Evolutionary conservation across 1,284 basidiomycete genomes (phyloP).

Genomic region (Flammula alnicola): DNA sequence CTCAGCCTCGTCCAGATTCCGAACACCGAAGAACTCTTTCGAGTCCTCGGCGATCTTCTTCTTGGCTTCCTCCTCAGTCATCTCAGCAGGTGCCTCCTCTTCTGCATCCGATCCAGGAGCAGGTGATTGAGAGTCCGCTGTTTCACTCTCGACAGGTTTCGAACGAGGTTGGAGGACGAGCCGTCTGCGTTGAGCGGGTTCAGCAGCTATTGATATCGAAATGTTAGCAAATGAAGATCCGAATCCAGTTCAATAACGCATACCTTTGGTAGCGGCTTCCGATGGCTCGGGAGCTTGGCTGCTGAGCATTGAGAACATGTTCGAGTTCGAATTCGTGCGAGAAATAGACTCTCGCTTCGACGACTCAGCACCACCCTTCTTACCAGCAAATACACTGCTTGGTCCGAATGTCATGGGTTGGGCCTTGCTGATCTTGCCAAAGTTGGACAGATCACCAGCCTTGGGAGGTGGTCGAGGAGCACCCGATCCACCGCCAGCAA

Average conservation of each 20-base stretch:
- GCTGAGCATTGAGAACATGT: slow-evolving; percentile 85
- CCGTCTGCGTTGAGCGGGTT: slow-evolving; percentile 65
- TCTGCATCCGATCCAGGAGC: slow-evolving; percentile 59
- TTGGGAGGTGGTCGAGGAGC: slow-evolving; percentile 70
- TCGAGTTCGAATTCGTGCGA: slow-evolving; percentile 77
- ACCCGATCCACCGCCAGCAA: slow-evolving; percentile 62
- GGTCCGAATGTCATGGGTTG: slow-evolving; percentile 76
- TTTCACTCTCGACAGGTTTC: slow-evolving; percentile 41
- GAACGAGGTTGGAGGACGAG: slow-evolving; percentile 66
- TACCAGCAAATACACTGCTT: slow-evolving; percentile 75
- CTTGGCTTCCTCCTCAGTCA: slow-evolving; percentile 75
- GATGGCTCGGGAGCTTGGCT: slow-evolving; percentile 56
- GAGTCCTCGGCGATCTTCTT: slow-evolving; percentile 82
- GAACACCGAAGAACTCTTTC: slow-evolving; percentile 78
- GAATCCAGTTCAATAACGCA: slow-evolving; percentile 44
- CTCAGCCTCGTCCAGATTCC: slow-evolving; percentile 86
- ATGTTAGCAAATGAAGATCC: slow-evolving; percentile 43
- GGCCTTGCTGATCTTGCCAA: slow-evolving; percentile 82
- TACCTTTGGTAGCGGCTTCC: slow-evolving; percentile 51
- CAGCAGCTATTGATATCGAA: slow-evolving; percentile 26
- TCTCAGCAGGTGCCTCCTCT: slow-evolving; percentile 51
- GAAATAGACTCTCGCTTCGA: slow-evolving; percentile 74
- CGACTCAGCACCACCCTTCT: slow-evolving; percentile 52
- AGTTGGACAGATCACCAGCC: slow-evolving; percentile 85
- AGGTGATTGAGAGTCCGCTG: slow-evolving; percentile 42